Conservation (phyloP, 805 yeast genomes). For the Yarrowia sp. region DNA sequence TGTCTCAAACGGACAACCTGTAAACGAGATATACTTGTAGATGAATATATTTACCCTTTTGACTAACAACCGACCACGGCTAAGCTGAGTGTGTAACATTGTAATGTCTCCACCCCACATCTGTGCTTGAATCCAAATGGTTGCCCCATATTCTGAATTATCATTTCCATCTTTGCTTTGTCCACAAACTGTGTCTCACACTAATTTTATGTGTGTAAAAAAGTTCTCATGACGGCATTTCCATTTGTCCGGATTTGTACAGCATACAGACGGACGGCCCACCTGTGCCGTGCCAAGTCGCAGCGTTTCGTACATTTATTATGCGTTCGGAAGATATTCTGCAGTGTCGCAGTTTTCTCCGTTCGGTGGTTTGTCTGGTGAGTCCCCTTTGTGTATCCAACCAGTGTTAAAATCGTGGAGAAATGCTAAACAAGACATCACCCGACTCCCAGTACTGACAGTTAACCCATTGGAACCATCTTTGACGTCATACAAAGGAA, state of each 20-base stretch:
- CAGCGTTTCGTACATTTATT: neutral
- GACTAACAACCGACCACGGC: too few species aligned
- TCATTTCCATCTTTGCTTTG: conserved; percentile 3
- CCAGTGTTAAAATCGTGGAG: neutral
- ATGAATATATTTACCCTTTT: too few species aligned
- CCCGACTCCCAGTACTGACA: neutral
- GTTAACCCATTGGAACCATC: neutral
- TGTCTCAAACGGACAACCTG: too few species aligned
- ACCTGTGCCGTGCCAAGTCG: neutral
- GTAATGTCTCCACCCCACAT: too few species aligned
- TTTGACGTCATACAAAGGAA: neutral
- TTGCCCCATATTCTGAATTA: neutral
- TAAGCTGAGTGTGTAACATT: too few species aligned
- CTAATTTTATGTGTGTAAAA: neutral
- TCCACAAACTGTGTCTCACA: neutral
- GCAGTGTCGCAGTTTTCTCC: neutral
- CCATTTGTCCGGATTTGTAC: neutral
- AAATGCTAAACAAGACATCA: neutral
- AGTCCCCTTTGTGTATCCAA: neutral
- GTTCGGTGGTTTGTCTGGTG: neutral
- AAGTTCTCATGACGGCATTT: neutral
- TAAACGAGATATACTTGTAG: too few species aligned
- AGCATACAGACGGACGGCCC: neutral
- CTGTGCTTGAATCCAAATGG: too few species aligned
- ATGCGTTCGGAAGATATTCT: neutral